Conservation (phyloP, 495 filamentous ascomycete genomes). For the Trichoderma asperelloides region DNA sequence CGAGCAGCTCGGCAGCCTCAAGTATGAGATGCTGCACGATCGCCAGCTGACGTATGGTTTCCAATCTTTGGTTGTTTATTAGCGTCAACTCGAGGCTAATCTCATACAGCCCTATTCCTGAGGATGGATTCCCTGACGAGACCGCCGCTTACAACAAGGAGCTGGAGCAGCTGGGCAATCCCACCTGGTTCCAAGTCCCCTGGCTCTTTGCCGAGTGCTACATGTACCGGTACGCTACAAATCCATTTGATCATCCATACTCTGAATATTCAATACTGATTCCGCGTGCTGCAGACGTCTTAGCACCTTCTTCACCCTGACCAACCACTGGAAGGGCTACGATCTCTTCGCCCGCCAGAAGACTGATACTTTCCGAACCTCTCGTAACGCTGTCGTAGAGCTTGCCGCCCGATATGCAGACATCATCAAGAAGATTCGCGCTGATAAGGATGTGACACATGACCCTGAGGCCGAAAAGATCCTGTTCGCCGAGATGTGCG, state of each 20-base stretch:
- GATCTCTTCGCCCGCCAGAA: constrained; percentile 91
- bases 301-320: constrained; percentile 63
- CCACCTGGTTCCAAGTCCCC: constrained; percentile 70
- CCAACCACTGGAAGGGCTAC: constrained; percentile 80
- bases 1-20: constrained; percentile 68
- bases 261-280: background rate
- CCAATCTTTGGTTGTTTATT: background rate
- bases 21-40: constrained; percentile 94
- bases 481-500: constrained; percentile 86
- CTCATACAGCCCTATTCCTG: constrained; percentile 56
- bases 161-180: constrained; percentile 61
- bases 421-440: constrained; percentile 45
- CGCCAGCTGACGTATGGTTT: constrained; percentile 62
- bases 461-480: constrained; percentile 63
- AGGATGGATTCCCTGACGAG: constrained; percentile 66
- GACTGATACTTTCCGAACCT: constrained; percentile 85
- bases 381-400: constrained; percentile 83
- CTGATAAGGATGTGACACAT: constrained; percentile 25
- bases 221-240: constrained; percentile 58
- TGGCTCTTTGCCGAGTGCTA: constrained; percentile 96
- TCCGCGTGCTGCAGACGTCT: constrained; percentile 53
- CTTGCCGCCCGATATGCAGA: constrained; percentile 65
- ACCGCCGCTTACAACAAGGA: constrained; percentile 80
- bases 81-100: constrained; percentile 3
- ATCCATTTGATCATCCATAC: background rate